These are phyloP conservation scores for Pestalotiopsis sp. DNA, from an alignment of 2,329 filamentous ascomycete genomes.

Conservation along the genomic window DNA sequence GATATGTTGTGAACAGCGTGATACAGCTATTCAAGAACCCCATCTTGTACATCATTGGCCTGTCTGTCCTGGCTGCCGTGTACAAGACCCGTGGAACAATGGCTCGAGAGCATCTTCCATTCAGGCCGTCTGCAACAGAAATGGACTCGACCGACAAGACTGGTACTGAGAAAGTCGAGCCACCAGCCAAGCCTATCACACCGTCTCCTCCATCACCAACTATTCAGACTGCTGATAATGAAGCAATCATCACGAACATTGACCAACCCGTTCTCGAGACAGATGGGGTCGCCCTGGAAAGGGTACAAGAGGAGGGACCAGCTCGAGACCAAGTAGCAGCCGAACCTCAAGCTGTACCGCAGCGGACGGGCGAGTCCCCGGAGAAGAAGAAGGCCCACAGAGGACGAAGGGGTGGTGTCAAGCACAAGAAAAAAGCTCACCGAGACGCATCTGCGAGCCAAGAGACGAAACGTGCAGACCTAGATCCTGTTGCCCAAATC, in stretches of 20 bases:
- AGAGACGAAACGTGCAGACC: slow-evolving; percentile 43
- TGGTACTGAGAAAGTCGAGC: neutral
- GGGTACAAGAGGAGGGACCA: neutral
- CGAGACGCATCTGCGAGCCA: slow-evolving; percentile 52
- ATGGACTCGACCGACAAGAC: slow-evolving; percentile 10
- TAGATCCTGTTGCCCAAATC: slow-evolving; percentile 55
- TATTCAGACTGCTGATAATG: neutral
- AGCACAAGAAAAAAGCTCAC: slow-evolving; percentile 62
- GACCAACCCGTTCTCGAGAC: neutral
- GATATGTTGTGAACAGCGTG: slow-evolving; percentile 50
- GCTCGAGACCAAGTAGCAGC: neutral
- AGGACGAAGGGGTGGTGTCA: slow-evolving; percentile 71
- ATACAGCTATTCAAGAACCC: slow-evolving; percentile 60
- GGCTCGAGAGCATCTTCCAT: neutral
- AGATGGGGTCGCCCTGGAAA: neutral
- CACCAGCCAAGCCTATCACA: neutral
- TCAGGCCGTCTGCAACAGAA: neutral
- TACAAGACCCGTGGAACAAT: neutral
- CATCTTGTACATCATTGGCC: slow-evolving; percentile 23
- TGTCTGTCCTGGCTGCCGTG: neutral
- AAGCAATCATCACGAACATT: neutral
- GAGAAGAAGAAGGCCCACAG: slow-evolving; percentile 66
- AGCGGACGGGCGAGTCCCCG: slow-evolving; percentile 25
- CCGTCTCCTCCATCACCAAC: neutral
- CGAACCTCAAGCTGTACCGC: neutral